These are phyloP conservation scores for Diaporthe caulivora DNA, from an alignment of 2,329 filamentous ascomycete species.

Conservation along the genomic window DNA sequence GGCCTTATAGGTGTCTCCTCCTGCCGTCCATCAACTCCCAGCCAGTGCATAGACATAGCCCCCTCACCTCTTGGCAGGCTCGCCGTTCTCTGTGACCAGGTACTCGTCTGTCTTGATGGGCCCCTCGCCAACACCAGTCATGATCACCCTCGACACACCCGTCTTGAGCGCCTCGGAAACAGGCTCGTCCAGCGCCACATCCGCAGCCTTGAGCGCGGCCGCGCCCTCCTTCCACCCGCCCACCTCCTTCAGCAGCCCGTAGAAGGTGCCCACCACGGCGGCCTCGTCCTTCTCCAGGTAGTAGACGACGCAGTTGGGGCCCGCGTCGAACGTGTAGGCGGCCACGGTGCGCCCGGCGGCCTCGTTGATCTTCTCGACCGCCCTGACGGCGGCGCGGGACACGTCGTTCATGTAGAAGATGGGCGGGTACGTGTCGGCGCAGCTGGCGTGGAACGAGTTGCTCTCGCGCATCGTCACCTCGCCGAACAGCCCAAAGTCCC, in stretches of 20 bases:
- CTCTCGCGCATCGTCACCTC: conserved; percentile 96
- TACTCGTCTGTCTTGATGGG: conserved; percentile 84
- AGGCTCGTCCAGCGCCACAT: conserved; percentile 72
- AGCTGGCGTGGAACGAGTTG: conserved; percentile 96
- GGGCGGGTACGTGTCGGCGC: conserved; percentile 93
- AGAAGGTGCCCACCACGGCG: conserved; percentile 82
- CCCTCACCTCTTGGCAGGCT: conserved; percentile 52
- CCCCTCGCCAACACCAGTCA: conserved; percentile 92
- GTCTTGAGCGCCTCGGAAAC: conserved; percentile 76
- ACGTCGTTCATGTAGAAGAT: conserved; percentile 99
- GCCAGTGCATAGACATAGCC: background rate
- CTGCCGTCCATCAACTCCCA: background rate
- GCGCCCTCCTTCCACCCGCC: conserved; percentile 78
- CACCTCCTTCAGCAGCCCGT: conserved; percentile 70
- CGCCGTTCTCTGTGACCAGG: conserved; percentile 77
- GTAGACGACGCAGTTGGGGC: conserved; percentile 97
- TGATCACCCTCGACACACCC: conserved; percentile 89
- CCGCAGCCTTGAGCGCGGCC: conserved; percentile 62
- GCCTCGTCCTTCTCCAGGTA: conserved; percentile 85
- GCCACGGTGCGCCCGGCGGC: conserved; percentile 83
- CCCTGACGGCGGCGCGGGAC: conserved; percentile 85
- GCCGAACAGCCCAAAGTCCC: conserved; percentile 89
- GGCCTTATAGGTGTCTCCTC: background rate
- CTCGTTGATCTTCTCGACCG: conserved; percentile 90
- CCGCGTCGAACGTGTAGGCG: conserved; percentile 97